These are phyloP conservation scores for Aspergillus leporis DNA, from an alignment of 495 filamentous ascomycete genomes.

Conservation along the genomic window DNA sequence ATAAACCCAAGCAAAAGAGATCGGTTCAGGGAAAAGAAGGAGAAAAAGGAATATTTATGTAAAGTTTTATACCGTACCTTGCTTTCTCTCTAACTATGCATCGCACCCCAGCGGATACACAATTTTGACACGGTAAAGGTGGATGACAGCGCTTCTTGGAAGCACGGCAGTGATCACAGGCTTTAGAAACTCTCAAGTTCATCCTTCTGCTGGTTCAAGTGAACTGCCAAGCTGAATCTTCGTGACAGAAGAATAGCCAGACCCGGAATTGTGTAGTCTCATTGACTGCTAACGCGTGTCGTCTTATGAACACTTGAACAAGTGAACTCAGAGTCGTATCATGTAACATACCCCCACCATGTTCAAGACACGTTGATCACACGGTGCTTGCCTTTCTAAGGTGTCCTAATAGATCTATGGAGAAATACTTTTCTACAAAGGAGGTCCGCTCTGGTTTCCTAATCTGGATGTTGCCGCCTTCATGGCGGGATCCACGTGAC, in stretches of 20 bases:
- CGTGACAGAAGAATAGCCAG: background rate
- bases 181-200: background rate
- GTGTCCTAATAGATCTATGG: too few relatives aligned
- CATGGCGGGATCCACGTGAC: background rate
- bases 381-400: too few relatives aligned
- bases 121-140: slow-evolving; percentile 1
- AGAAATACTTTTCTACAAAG: too few relatives aligned
- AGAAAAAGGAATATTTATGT: background rate
- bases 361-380: too few relatives aligned
- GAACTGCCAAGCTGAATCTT: background rate
- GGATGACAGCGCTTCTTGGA: slow-evolving; percentile 1
- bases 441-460: background rate
- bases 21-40: background rate
- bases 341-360: too few relatives aligned
- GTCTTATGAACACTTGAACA: too few relatives aligned
- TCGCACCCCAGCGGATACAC: background rate
- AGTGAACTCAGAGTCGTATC: too few relatives aligned
- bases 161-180: slow-evolving; percentile 1
- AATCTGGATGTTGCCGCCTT: background rate
- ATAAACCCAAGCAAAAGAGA: background rate
- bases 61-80: background rate
- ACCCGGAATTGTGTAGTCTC: background rate
- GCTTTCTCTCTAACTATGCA: slow-evolving; percentile 1
- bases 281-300: too few relatives aligned
- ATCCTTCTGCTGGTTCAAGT: background rate